These are phyloP conservation scores for Annona squamosa DNA, from an alignment of 164 flowering plant genomes.

Conservation along the genomic window DNA sequence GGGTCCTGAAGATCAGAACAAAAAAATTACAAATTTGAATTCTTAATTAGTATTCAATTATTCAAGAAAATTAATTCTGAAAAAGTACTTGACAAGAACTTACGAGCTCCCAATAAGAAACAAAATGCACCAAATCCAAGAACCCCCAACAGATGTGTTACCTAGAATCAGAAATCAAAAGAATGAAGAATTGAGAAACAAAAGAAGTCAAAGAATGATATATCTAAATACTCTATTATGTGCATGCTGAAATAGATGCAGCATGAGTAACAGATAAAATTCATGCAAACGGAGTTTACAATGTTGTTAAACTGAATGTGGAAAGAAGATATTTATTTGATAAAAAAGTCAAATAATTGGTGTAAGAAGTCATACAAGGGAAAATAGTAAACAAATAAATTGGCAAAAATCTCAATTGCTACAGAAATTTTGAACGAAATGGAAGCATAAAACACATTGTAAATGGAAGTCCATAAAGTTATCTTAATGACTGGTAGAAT, in stretches of 20 bases:
- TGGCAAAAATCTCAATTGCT: not conserved
- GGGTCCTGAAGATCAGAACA: constrained; percentile 50
- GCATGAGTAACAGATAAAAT: not conserved
- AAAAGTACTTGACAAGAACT: constrained; percentile 25
- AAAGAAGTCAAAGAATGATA: not conserved
- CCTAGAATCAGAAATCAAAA: constrained; percentile 34
- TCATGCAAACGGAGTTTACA: not conserved
- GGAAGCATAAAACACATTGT: not conserved
- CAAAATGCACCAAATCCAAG: constrained; percentile 90
- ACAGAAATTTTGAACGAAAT: not conserved
- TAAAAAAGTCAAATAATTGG: not conserved
- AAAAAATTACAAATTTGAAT: constrained; percentile 3
- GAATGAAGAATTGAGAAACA: not conserved
- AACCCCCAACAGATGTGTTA: constrained; percentile 83
- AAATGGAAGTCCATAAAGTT: not conserved
- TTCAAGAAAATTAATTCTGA: not conserved
- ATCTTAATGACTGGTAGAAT: not conserved
- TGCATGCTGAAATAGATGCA: not conserved
- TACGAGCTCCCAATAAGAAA: constrained; percentile 85
- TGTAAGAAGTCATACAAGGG: not conserved
- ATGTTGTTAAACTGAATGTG: not conserved
- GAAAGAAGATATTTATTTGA: not conserved
- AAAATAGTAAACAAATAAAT: not conserved
- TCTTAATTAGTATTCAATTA: not conserved
- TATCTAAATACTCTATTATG: not conserved